Evolutionary conservation across 2,329 filamentous ascomycete genomes (phyloP), one percentile per base, ranked within the genome.

Genomic region (Aureobasidium sp.): DNA sequence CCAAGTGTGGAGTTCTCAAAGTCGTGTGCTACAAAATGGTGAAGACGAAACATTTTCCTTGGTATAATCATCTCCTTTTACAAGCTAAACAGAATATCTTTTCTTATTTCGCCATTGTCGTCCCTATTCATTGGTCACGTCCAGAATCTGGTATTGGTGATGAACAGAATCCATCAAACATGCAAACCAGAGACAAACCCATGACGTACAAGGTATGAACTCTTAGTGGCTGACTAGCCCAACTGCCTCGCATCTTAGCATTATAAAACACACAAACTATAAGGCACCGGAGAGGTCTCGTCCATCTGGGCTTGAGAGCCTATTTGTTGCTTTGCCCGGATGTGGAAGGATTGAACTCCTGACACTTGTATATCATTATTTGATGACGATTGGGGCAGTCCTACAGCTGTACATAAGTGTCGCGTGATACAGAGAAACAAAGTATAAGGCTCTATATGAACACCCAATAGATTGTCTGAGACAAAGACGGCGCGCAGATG

Each of bases 31-130:
- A 34, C n/a, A 24, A 36, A 39, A 20, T 27, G 27, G 15, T 27
- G 17, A 36, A 57, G 53, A 39, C 29, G 10, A 46, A 57, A 36
- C 53, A 57, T 57, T 57, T 57, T 57, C 53, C 53, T 57, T 57
- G 29, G 53, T 57, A 57, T 44, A 57, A 46, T 57, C 34, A 37
- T 46, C 36, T 57, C n/a, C 41, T 46, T 46, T 46, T 56, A 56
- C 53, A 57, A 57, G 53, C 46, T 12, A 36, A 57, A 57, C 53
- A 46, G 53, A 57, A 57, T 36, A 57, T 46, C 10, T 32, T 44
- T 56, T 43, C 17, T 20, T 26, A 36, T 57, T 27, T 57, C 1
- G 20, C 24, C 20, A 17, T 24, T 46, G 10, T 36, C 5, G 7
- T 6, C n/a, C 29, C 9, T 43, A 2, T 6, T 15, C 5, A 5